These are phyloP conservation scores for Pythium aristosporum DNA, from an alignment of 352 stramenopile species.

Conservation along the genomic window DNA sequence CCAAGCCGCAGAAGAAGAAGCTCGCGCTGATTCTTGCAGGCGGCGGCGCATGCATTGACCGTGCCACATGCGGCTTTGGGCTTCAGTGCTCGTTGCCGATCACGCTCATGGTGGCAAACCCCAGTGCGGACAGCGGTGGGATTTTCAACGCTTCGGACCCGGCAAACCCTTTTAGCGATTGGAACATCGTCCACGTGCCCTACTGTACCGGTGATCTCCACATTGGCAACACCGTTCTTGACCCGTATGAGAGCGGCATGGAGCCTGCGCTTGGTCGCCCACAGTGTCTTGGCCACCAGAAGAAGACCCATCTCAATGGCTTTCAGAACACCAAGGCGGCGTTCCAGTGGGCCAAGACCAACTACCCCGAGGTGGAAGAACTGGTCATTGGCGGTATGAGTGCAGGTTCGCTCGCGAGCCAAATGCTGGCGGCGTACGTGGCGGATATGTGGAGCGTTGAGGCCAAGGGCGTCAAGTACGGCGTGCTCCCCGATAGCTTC, in stretches of 20 bases:
- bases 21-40: conserved; percentile 64
- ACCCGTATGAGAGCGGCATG: conserved; percentile 10
- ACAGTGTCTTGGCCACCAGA: conserved; percentile 48
- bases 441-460: conserved; percentile 49
- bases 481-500: conserved; percentile 59
- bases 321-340: conserved; percentile 21
- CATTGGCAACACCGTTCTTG: conserved; percentile 41
- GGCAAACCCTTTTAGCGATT: conserved; percentile 64
- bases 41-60: conserved; percentile 55
- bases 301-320: conserved; percentile 28
- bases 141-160: conserved; percentile 53
- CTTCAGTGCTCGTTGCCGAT: conserved; percentile 49
- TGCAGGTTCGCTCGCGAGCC: conserved; percentile 46
- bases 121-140: conserved; percentile 34
- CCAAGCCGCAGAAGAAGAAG: conserved; percentile 44
- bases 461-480: conserved; percentile 41
- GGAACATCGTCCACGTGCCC: conserved; percentile 64
- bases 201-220: conserved; percentile 78
- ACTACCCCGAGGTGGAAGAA: conserved; percentile 22
- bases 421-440: conserved; percentile 43
- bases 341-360: conserved; percentile 22
- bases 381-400: conserved; percentile 22
- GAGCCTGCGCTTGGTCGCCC: conserved; percentile 38
- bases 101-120: conserved; percentile 40
- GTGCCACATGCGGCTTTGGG: conserved; percentile 53